A percentile compares a stretch with the other conserved stretches of the same genome.
Evolutionary conservation across 176 grass and related monocot genomes (phyloP).

Genomic region (Juncus inflexus): DNA sequence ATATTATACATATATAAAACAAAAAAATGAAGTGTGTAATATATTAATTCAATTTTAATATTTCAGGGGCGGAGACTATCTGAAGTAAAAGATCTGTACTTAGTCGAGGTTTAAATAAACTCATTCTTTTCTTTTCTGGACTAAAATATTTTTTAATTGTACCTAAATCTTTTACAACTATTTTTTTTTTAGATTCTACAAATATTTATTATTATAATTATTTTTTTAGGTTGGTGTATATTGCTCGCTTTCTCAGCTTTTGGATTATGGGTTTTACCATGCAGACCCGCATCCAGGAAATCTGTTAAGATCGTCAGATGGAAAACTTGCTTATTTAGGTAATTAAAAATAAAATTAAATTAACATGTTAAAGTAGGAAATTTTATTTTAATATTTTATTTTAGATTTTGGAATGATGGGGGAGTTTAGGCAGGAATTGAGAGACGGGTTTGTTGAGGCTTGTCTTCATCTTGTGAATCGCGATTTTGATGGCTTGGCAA

Average conservation of each 20-base stretch:
- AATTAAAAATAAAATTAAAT: conserved; percentile 20
- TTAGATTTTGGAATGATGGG: conserved; percentile 99
- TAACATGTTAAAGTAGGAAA: conserved; percentile 21
- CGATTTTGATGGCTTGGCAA: conserved; percentile 98
- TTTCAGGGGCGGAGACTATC: conserved; percentile 66
- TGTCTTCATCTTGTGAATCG: conserved; percentile 98
- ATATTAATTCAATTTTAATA: conserved; percentile 2
- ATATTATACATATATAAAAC: not conserved
- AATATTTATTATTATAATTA: not conserved
- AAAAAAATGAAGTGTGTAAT: too few relatives aligned
- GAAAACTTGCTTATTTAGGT: conserved; percentile 96
- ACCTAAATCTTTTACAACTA: not conserved
- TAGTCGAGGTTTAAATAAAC: conserved; percentile 63
- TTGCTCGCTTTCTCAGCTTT: conserved; percentile 94
- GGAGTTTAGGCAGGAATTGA: conserved; percentile 84
- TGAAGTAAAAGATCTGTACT: conserved; percentile 83
- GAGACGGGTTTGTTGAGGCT: conserved; percentile 93
- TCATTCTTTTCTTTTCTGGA: not conserved
- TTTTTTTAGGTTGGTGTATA: conserved; percentile 84
- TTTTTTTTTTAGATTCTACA: conserved; percentile 13
- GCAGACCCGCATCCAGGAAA: conserved; percentile 98
- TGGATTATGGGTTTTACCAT: conserved; percentile 98
- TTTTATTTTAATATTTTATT: conserved; percentile 34
- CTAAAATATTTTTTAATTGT: not conserved
- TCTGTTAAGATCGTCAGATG: conserved; percentile 79